A percentile compares a stretch with the other conserved stretches of the same genome.
These are phyloP conservation scores for Fusarium domesticum DNA, from an alignment of 2,329 filamentous ascomycete genomes.

Conservation along the genomic window DNA sequence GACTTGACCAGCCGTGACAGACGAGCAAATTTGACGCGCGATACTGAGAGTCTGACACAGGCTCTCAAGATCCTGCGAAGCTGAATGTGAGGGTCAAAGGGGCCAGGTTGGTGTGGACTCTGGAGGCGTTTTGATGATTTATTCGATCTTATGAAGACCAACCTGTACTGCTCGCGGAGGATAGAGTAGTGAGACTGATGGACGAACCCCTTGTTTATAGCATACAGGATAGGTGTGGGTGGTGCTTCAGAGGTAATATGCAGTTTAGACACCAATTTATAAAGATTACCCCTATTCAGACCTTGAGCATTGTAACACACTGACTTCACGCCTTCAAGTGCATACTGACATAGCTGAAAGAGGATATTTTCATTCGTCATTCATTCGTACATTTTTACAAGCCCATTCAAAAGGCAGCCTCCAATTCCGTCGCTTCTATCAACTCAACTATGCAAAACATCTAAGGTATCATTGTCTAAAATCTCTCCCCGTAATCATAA, in stretches of 20 bases:
- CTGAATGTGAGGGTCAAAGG: neutral
- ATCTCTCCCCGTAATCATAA: constrained; percentile 17
- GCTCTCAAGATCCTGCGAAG: constrained; percentile 30
- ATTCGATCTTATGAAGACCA: too few species aligned
- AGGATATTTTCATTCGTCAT: constrained; percentile 18
- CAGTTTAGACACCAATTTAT: too few species aligned
- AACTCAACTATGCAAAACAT: constrained; percentile 24
- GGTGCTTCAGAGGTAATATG: too few species aligned
- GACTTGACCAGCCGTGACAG: constrained; percentile 40
- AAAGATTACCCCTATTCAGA: too few species aligned
- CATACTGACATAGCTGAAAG: neutral
- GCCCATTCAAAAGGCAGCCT: constrained; percentile 5
- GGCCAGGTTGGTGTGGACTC: neutral
- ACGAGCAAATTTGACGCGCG: constrained; percentile 42
- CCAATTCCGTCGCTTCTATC: constrained; percentile 11
- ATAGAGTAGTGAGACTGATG: too few species aligned
- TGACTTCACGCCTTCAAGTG: neutral
- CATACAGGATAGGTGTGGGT: too few species aligned
- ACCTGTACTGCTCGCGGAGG: too few species aligned
- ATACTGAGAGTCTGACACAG: constrained; percentile 45
- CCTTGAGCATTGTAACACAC: too few species aligned
- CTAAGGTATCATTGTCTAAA: constrained; percentile 32
- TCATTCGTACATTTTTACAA: constrained; percentile 21
- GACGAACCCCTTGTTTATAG: too few species aligned
- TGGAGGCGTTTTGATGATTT: too few species aligned